Conservation (phyloP, 2,329 filamentous ascomycete genomes). For the Gnomoniopsis smithogilvyi region DNA sequence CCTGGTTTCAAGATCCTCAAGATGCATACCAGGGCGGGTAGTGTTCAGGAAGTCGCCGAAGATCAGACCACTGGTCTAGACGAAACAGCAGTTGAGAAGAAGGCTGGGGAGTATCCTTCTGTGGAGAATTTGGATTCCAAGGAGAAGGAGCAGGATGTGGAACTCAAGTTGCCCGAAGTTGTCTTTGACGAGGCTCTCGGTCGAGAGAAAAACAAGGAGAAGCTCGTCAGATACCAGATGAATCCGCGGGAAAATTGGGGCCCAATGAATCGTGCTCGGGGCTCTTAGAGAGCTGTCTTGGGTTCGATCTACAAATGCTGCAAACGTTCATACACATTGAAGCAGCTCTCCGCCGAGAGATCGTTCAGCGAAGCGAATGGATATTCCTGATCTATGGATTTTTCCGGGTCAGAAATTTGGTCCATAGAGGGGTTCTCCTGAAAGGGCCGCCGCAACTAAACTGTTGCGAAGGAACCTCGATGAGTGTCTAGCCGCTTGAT, state of each 20-base stretch:
- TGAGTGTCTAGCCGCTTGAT: too few relatives aligned
- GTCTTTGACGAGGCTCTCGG: constrained; percentile 79
- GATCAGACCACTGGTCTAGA: constrained; percentile 36
- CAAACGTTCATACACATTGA: too few relatives aligned
- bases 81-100: constrained; percentile 22
- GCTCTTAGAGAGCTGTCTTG: constrained; percentile 15
- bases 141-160: constrained; percentile 20
- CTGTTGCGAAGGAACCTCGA: too few relatives aligned
- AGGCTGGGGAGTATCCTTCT: background rate
- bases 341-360: too few relatives aligned
- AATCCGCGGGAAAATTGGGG: constrained; percentile 96
- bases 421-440: too few relatives aligned
- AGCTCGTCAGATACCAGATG: constrained; percentile 80
- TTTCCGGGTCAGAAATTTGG: too few relatives aligned
- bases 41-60: constrained; percentile 22
- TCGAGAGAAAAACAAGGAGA: constrained; percentile 61
- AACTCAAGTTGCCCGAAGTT: constrained; percentile 36
- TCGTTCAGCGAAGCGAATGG: too few relatives aligned
- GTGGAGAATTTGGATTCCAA: background rate
- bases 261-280: constrained; percentile 63
- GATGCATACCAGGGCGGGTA: constrained; percentile 22
- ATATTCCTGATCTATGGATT: too few relatives aligned
- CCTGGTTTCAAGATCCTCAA: constrained; percentile 69
- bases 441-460: too few relatives aligned
- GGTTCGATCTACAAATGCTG: too few relatives aligned